phyloP scores from a whole-genome alignment of 257 asterid genomes.

The Salvia miltiorrhiza region DNA sequence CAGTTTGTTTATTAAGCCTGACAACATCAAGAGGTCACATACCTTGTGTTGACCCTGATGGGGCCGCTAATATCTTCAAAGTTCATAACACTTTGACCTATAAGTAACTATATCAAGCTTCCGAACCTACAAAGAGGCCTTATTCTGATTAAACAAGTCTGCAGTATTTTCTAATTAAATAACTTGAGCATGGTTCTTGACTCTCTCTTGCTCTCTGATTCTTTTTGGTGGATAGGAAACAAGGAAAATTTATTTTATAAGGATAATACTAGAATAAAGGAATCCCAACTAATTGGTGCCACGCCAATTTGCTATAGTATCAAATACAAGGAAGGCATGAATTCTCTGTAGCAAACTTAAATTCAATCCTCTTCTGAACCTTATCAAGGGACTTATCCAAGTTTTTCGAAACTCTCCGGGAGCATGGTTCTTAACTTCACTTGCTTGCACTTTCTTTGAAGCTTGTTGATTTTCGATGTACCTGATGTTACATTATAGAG shows the following conservation, averaged over 20 bases:
- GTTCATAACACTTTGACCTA: background rate
- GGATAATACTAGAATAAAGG: background rate
- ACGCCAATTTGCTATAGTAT: background rate
- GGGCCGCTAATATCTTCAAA: background rate
- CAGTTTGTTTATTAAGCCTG: constrained; percentile 8
- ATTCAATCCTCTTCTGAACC: background rate
- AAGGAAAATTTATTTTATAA: background rate
- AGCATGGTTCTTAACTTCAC: background rate
- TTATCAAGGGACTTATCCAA: background rate
- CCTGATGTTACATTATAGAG: background rate
- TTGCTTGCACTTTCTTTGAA: background rate
- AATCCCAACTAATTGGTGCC: background rate
- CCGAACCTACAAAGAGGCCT: background rate
- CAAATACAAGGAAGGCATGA: background rate
- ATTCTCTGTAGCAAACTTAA: background rate
- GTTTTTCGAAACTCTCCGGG: background rate
- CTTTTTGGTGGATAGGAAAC: background rate
- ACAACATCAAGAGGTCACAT: background rate
- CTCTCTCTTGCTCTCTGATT: background rate
- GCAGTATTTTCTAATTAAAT: background rate
- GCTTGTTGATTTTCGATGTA: background rate
- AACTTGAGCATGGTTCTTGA: background rate
- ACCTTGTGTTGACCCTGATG: constrained; percentile 16
- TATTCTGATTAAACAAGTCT: background rate
- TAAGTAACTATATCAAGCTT: background rate